A percentile compares a stretch with the other conserved stretches of the same genome.
Conservation (phyloP, 139 green algal genomes). For the Marvania coccoides region DNA sequence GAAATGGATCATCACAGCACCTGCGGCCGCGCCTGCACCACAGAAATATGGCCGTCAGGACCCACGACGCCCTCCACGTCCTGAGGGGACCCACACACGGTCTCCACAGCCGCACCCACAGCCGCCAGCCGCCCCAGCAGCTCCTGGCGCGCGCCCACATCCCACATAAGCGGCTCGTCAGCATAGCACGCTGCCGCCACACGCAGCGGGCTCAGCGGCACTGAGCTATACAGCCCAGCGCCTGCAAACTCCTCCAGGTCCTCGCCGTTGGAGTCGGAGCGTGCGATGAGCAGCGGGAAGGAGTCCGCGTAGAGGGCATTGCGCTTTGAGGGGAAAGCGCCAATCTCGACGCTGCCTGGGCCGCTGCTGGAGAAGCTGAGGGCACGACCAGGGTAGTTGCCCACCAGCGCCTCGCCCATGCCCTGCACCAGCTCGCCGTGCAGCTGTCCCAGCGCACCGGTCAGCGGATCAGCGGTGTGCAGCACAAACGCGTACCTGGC, state of each 20-base stretch:
- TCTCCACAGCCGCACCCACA: constrained; percentile 45
- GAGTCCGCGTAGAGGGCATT: constrained; percentile 43
- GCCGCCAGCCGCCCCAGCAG: constrained; percentile 44
- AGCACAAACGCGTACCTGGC: constrained; percentile 91
- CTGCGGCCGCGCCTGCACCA: constrained; percentile 76
- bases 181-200: constrained; percentile 45
- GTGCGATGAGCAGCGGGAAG: constrained; percentile 53
- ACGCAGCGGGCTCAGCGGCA: constrained; percentile 45
- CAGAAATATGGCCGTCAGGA: constrained; percentile 37
- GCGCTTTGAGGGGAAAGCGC: constrained; percentile 64
- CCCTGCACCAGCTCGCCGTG: constrained; percentile 76
- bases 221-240: constrained; percentile 81
- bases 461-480: constrained; percentile 82
- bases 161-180: constrained; percentile 57
- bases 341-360: constrained; percentile 1
- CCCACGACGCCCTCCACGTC: constrained; percentile 74
- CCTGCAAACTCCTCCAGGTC: constrained; percentile 92
- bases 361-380: constrained; percentile 45
- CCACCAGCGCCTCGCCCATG: constrained; percentile 79
- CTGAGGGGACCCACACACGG: constrained; percentile 35
- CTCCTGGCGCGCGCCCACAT: constrained; percentile 34
- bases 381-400: constrained; percentile 67
- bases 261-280: constrained; percentile 93
- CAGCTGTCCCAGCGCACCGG: constrained; percentile 33
- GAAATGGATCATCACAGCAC: no score